Conservation (phyloP, 129 eudicot species). For the Mikania micrantha region DNA sequence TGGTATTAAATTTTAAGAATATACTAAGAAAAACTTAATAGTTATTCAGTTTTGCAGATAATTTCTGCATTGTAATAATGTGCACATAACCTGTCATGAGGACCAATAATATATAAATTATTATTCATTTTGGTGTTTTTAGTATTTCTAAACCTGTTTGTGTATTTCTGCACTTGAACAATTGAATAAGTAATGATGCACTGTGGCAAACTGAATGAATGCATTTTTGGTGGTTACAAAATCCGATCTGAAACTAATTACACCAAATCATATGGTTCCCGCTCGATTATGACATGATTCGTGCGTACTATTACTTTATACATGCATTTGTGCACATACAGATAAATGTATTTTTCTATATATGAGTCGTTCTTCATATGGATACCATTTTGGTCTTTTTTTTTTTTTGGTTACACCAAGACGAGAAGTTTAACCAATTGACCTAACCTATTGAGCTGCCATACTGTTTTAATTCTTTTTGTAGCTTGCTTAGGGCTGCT, state of each 20-base stretch:
- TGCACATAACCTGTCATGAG: conserved; percentile 10
- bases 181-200: background rate
- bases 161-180: background rate
- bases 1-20: conserved; percentile 15
- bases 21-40: conserved; percentile 16
- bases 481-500: background rate
- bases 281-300: conserved; percentile 3
- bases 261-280: background rate
- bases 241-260: background rate
- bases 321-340: background rate
- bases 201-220: background rate
- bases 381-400: background rate
- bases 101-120: background rate
- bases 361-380: background rate
- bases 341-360: background rate
- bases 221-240: background rate
- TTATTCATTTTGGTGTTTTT: background rate
- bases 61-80: conserved; percentile 34
- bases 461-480: background rate
- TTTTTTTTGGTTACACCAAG: background rate
- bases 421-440: background rate
- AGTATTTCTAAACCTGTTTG: background rate
- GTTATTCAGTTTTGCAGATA: conserved; percentile 24
- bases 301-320: background rate
- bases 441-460: background rate